phyloP scores from a whole-genome alignment of 2,329 filamentous ascomycete genomes.

The Epichloe typhina region DNA sequence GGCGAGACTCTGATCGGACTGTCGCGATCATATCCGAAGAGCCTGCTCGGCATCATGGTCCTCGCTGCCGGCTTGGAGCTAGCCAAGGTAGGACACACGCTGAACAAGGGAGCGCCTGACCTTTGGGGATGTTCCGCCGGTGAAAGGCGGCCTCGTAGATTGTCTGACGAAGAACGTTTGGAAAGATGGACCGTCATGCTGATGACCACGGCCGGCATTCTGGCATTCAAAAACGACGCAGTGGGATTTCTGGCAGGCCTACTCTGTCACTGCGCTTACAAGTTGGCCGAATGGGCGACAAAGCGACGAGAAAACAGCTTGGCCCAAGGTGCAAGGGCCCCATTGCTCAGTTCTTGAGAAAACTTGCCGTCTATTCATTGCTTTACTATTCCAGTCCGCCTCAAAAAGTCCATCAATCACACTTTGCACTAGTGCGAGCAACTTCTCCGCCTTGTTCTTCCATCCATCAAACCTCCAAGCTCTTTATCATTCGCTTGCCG shows the following conservation, averaged over 20 bases:
- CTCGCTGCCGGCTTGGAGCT: constrained; percentile 81
- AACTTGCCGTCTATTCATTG: not conserved
- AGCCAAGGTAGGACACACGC: constrained; percentile 67
- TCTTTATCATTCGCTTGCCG: not conserved
- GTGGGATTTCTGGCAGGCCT: constrained; percentile 76
- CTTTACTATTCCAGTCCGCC: not conserved
- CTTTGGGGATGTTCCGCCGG: constrained; percentile 41
- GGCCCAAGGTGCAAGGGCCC: constrained; percentile 13
- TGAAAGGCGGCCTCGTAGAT: constrained; percentile 34
- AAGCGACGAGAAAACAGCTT: constrained; percentile 19
- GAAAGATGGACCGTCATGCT: constrained; percentile 85
- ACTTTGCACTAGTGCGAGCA: not conserved
- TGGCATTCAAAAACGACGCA: constrained; percentile 84
- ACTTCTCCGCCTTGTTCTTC: not conserved
- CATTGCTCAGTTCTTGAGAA: constrained; percentile 16
- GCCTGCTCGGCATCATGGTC: constrained; percentile 76
- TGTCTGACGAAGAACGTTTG: constrained; percentile 54
- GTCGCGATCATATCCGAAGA: constrained; percentile 59
- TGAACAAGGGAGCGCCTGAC: constrained; percentile 59
- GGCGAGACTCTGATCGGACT: constrained; percentile 61
- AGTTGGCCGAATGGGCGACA: constrained; percentile 28
- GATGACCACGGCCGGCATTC: constrained; percentile 65
- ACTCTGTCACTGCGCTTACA: constrained; percentile 61
- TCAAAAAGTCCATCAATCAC: not conserved
- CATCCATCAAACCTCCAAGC: not conserved